Evolutionary conservation across 2,329 filamentous ascomycete species (phyloP), one percentile per base, ranked within the genome.

Genomic region (Beauveria asiatica): DNA sequence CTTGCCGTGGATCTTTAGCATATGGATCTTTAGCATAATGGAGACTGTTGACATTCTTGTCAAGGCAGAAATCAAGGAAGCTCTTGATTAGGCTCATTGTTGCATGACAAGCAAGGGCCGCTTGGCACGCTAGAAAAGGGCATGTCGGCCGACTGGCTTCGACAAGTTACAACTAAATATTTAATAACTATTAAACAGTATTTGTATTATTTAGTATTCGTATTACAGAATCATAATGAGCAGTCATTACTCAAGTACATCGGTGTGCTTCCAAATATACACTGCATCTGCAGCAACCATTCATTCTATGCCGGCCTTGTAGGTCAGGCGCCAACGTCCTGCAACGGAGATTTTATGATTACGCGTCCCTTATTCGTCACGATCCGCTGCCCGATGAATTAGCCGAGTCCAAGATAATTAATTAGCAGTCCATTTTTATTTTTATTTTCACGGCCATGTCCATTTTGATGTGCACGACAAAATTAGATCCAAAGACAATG

Each of bases 51-150:
- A 10, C 11, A 11, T 23, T 44, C 42, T 27, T 37, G 23, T 13
- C 54, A 57, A 44, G 30, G 44, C 44, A 25, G 7, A 39, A 57
- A 57, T 5, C 54, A 57, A 57, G 54, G 54, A 48, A 57, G 54
- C 16, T 48, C 19, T 17, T 39, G 5, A 48, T 25, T 45, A 55
- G 41, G 30, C 25, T 37, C n/a, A 16, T 51, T 41, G 23, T 10
- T 56, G 41, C 52, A 55, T 37, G 17, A 33, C 19, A 46, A 21
- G 37, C 41, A 21, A 19, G 33, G 23, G 23, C 42, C 25, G 27
- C 44, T 27, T 57, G 54, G 54, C 54, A 44, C 8, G 21, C 37
- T 23, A n/a, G 10, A 27, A 42, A 52, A 23, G 19, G 49, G 19
- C 19, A 19, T 21, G 5, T 51, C 9, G 9, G 49, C 30, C 30